Percentiles rank a stretch among this genome's conserved stretches.
Conservation (phyloP, 2,329 filamentous ascomycete species). For the Cadophora sp. region DNA sequence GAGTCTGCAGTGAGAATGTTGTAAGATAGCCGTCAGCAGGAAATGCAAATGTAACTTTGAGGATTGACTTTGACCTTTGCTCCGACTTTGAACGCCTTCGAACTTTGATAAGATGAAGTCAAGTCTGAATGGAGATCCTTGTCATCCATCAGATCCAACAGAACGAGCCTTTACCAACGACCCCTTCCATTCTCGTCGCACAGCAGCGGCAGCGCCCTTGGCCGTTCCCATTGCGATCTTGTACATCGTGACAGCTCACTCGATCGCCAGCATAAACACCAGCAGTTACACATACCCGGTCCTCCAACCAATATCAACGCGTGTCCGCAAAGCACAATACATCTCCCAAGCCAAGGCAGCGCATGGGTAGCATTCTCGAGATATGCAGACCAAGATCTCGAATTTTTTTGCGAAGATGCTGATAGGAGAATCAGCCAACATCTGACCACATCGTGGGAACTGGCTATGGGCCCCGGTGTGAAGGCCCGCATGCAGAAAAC, state of each 20-base stretch:
- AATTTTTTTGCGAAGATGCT: not conserved
- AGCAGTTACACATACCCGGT: not conserved
- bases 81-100: not conserved
- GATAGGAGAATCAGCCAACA: not conserved
- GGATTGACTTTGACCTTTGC: not conserved
- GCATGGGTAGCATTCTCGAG: not conserved
- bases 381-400: not conserved
- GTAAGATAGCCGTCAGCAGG: not conserved
- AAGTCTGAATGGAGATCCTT: not conserved
- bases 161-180: not conserved
- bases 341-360: not conserved
- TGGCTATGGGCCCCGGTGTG: not conserved
- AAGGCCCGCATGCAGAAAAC: conserved; percentile 1
- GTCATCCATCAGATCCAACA: not conserved
- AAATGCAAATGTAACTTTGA: not conserved
- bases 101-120: not conserved
- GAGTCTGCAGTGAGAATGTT: conserved; percentile 4
- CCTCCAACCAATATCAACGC: not conserved
- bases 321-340: not conserved
- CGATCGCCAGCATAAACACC: conserved; percentile 11
- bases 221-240: conserved; percentile 16
- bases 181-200: conserved; percentile 7
- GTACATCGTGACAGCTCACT: conserved; percentile 23
- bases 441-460: not conserved
- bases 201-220: conserved; percentile 5